These are phyloP conservation scores for Backusella mclennaniae DNA, from an alignment of 192 early-diverging fungal genomes.

Conservation along the genomic window DNA sequence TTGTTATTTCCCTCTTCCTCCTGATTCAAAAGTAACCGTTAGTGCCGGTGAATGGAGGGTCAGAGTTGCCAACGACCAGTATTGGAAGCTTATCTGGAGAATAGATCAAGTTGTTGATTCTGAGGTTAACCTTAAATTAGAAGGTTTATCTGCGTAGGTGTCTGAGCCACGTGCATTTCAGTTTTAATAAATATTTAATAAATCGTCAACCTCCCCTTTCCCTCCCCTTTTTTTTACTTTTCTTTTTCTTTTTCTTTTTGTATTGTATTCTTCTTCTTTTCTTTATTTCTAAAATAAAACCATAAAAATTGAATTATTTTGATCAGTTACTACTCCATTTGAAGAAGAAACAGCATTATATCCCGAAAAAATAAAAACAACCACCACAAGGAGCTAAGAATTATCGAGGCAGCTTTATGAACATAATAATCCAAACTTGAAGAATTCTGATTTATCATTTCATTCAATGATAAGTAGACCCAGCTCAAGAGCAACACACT, in stretches of 20 bases:
- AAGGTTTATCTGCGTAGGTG: neutral
- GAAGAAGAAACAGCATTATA: neutral
- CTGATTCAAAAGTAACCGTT: conserved; percentile 11
- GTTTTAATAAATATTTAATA: conserved; percentile 11
- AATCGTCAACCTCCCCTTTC: neutral
- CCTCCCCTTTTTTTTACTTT: neutral
- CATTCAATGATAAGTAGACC: neutral
- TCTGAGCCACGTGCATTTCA: neutral
- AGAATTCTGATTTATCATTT: neutral
- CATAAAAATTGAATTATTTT: neutral
- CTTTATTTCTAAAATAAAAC: neutral
- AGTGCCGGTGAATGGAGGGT: conserved; percentile 14
- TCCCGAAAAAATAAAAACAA: neutral
- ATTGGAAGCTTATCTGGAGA: conserved; percentile 27
- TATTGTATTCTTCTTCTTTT: neutral
- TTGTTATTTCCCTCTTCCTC: conserved; percentile 39
- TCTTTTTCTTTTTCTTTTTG: neutral
- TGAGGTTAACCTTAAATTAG: conserved; percentile 1
- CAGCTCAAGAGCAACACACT: neutral
- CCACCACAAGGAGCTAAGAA: neutral
- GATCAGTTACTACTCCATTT: neutral
- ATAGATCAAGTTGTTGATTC: neutral
- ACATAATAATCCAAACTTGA: neutral
- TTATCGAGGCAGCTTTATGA: neutral
- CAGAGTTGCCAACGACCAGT: neutral